Conservation (phyloP, 441 rosid species). For the Biscutella auriculata region DNA sequence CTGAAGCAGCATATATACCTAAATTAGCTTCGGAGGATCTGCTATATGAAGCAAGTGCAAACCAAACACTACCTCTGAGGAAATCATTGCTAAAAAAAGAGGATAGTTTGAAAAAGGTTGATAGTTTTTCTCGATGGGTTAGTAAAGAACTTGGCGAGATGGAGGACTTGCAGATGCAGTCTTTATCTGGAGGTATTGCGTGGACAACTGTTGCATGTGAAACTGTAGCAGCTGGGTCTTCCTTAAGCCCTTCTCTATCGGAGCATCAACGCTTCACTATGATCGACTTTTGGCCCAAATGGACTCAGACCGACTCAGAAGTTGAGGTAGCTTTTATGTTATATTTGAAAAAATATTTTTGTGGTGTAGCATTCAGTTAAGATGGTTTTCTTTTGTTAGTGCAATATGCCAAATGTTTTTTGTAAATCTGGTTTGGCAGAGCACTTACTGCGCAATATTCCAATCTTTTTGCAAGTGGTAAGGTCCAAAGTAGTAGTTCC, state of each 20-base stretch:
- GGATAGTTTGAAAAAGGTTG: conserved; percentile 75
- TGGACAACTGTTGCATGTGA: conserved; percentile 75
- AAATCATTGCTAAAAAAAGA: conserved; percentile 40
- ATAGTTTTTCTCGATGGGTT: conserved; percentile 88
- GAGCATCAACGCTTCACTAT: conserved; percentile 84
- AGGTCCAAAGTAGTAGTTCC: not conserved
- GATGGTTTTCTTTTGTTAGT: not conserved
- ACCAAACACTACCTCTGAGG: no score
- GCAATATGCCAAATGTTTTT: not conserved
- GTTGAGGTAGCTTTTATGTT: conserved; percentile 43
- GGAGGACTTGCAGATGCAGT: conserved; percentile 62
- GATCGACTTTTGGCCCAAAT: conserved; percentile 67
- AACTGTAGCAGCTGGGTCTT: conserved; percentile 39
- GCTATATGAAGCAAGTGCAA: no score
- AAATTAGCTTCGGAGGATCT: no score
- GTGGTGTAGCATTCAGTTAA: not conserved
- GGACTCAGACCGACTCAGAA: conserved; percentile 54
- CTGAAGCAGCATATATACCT: no score
- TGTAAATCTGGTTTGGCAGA: no score
- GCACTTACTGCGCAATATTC: no score
- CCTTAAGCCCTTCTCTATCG: conserved; percentile 75
- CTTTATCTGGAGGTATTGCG: conserved; percentile 43
- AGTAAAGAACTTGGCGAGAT: conserved; percentile 74
- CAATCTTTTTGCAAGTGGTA: not conserved
- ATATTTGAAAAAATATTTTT: not conserved